phyloP scores from a whole-genome alignment of 805 yeast species.

The Starmera dryadoides region DNA sequence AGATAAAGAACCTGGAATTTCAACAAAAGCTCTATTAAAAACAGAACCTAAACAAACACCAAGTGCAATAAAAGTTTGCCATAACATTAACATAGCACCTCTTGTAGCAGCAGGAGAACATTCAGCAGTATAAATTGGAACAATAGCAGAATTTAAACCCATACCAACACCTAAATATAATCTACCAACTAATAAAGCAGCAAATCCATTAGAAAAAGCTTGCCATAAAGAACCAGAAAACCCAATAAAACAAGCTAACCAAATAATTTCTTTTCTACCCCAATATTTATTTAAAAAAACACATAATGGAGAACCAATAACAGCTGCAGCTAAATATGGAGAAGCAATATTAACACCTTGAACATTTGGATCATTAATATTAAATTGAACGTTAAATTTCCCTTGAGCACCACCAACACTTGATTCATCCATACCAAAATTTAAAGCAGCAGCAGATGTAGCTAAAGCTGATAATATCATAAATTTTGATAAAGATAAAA shows the following conservation, averaged over 20 bases:
- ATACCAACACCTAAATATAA: conserved; percentile 56
- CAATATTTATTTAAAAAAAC: conserved; percentile 41
- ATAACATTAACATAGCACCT: conserved; percentile 62
- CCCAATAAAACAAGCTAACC: conserved; percentile 49
- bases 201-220: conserved; percentile 54
- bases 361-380: conserved; percentile 32
- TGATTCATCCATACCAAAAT: conserved; percentile 69
- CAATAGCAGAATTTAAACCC: conserved; percentile 62
- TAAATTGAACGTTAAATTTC: conserved; percentile 40
- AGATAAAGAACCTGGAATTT: conserved; percentile 35
- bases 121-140: conserved; percentile 62
- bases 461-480: conserved; percentile 59
- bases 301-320: conserved; percentile 48
- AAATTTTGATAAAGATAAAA: conserved; percentile 40
- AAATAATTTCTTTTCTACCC: conserved; percentile 58
- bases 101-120: conserved; percentile 50
- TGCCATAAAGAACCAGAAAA: conserved; percentile 58
- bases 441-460: conserved; percentile 45
- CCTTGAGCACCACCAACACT: conserved; percentile 63
- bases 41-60: conserved; percentile 66
- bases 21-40: conserved; percentile 49
- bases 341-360: conserved; percentile 59
- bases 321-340: conserved; percentile 55
- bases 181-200: conserved; percentile 53
- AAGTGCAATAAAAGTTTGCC: conserved; percentile 73